phyloP scores from a whole-genome alignment of 371 early-diverging fungal species.

The Mucor plumbeus region DNA sequence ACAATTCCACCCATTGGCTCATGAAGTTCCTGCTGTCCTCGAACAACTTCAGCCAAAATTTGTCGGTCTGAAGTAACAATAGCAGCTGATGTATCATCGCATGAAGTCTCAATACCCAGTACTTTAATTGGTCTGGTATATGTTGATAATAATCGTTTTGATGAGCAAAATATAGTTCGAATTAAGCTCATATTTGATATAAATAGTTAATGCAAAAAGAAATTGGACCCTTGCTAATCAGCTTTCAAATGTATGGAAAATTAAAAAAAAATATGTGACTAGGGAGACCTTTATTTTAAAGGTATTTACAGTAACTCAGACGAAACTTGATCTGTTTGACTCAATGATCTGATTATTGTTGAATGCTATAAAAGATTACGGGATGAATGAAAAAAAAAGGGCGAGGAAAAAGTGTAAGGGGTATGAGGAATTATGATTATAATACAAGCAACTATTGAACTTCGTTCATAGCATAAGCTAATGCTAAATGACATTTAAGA shows the following conservation, averaged over 20 bases:
- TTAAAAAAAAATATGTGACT: neutral
- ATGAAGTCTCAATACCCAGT: slow-evolving; percentile 83
- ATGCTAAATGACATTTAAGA: slow-evolving; percentile 30
- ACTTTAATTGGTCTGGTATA: slow-evolving; percentile 40
- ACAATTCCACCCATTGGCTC: slow-evolving; percentile 85
- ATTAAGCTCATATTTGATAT: neutral
- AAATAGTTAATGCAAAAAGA: neutral
- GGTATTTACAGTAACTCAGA: neutral
- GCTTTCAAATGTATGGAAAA: neutral
- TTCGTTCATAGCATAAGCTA: slow-evolving; percentile 38
- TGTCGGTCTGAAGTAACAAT: slow-evolving; percentile 74
- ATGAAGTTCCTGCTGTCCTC: slow-evolving; percentile 75
- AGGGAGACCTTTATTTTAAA: neutral
- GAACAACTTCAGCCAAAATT: slow-evolving; percentile 70
- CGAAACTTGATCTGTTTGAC: neutral
- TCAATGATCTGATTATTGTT: neutral
- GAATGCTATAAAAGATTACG: neutral
- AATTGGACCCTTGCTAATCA: neutral
- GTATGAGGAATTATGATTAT: slow-evolving; percentile 6
- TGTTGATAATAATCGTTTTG: slow-evolving; percentile 12
- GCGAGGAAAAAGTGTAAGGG: neutral
- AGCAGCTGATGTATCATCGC: slow-evolving; percentile 87
- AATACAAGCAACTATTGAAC: slow-evolving; percentile 20
- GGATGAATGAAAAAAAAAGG: neutral
- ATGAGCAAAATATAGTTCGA: slow-evolving; percentile 1